phyloP scores from a whole-genome alignment of 2,329 filamentous ascomycete species.

The Thermoascus crustaceus region DNA sequence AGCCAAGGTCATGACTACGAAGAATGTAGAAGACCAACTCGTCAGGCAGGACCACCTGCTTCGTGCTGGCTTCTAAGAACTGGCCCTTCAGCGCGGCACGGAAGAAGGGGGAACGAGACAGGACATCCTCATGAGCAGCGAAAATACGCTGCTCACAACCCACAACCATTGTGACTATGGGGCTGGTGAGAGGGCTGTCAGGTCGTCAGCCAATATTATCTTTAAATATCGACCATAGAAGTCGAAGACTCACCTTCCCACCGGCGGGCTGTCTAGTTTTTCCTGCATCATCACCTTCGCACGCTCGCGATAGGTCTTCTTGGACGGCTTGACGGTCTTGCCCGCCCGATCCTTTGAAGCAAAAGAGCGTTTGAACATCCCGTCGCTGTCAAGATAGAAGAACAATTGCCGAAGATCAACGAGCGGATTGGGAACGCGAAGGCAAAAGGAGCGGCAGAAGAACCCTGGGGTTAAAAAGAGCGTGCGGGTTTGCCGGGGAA shows the following conservation, averaged over 20 bases:
- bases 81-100: constrained; percentile 61
- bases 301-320: constrained; percentile 69
- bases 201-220: background rate
- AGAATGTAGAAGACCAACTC: constrained; percentile 32
- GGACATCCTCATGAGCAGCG: constrained; percentile 88
- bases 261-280: constrained; percentile 58
- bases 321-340: constrained; percentile 72
- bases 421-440: constrained; percentile 46
- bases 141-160: constrained; percentile 81
- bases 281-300: constrained; percentile 82
- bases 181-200: constrained; percentile 48
- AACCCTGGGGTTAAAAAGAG: constrained; percentile 34
- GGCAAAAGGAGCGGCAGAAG: constrained; percentile 24
- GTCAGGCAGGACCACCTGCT: constrained; percentile 69
- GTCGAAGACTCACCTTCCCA: constrained; percentile 40
- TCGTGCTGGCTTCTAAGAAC: constrained; percentile 61
- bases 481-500: constrained; percentile 29
- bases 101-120: constrained; percentile 80
- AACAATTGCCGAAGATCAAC: constrained; percentile 23
- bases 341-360: constrained; percentile 75
- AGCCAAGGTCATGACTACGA: background rate
- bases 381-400: constrained; percentile 30
- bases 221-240: constrained; percentile 5
- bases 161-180: constrained; percentile 80
- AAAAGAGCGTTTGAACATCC: constrained; percentile 92